Conservation (phyloP, 176 grass and related monocot species). For the Typha latifolia region DNA sequence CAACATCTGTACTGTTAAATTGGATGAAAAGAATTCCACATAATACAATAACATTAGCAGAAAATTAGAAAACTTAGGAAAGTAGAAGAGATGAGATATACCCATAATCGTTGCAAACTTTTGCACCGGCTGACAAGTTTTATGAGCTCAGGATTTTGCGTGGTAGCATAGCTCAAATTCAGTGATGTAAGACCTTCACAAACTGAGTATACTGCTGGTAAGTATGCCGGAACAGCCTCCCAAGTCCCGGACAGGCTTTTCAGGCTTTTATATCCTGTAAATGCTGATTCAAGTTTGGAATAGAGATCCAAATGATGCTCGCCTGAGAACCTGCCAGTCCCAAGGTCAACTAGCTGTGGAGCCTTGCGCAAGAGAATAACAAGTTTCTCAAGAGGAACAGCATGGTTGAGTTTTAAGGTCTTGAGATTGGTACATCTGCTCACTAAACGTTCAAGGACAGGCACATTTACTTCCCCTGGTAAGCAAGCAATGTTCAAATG, state of each 20-base stretch:
- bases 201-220: constrained; percentile 52
- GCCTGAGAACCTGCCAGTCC: constrained; percentile 35
- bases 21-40: too few relatives aligned
- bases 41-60: neutral
- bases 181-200: constrained; percentile 58
- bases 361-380: constrained; percentile 33
- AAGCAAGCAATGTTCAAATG: constrained; percentile 61
- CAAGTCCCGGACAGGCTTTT: constrained; percentile 47
- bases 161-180: constrained; percentile 55
- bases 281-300: constrained; percentile 36
- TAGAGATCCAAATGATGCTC: constrained; percentile 42
- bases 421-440: constrained; percentile 54
- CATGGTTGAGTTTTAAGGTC: constrained; percentile 49
- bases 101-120: constrained; percentile 45
- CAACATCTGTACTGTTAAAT: too few relatives aligned
- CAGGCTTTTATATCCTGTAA: constrained; percentile 42
- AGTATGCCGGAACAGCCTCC: constrained; percentile 38
- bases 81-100: constrained; percentile 19
- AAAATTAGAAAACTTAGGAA: neutral
- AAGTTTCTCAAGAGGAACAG: constrained; percentile 54
- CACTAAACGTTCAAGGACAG: constrained; percentile 45
- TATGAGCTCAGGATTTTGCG: constrained; percentile 43
- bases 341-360: constrained; percentile 46
- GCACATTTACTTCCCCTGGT: constrained; percentile 43
- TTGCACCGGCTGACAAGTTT: constrained; percentile 59